Conservation (phyloP, 257 asterid genomes). For the Nicotiana obtusifolia region DNA sequence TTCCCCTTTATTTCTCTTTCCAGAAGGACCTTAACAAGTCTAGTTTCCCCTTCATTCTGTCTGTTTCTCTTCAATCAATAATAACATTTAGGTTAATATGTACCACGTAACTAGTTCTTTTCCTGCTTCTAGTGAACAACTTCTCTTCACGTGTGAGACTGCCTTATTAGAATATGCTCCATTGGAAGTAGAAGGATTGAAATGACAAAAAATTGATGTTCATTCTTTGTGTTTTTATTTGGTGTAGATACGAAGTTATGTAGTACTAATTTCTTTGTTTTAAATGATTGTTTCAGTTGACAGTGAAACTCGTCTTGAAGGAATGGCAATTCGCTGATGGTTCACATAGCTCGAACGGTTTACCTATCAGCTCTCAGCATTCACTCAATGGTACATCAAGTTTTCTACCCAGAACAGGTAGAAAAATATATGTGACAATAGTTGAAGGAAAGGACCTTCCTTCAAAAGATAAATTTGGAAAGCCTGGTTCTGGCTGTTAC, state of each 20-base stretch:
- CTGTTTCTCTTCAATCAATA: background rate
- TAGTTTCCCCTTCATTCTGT: background rate
- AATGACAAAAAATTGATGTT: constrained; percentile 3
- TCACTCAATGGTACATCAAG: constrained; percentile 45
- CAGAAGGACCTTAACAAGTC: background rate
- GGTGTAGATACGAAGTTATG: background rate
- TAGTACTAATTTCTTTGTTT: constrained; percentile 11
- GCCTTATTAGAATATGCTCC: background rate
- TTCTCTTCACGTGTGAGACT: background rate
- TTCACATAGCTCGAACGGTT: constrained; percentile 43
- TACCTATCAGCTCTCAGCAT: constrained; percentile 36
- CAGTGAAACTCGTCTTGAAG: constrained; percentile 69
- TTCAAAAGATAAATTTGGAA: constrained; percentile 69
- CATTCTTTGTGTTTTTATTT: background rate
- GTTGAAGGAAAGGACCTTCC: constrained; percentile 74
- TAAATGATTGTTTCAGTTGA: constrained; percentile 53
- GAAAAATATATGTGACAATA: constrained; percentile 64
- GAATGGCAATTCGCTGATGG: constrained; percentile 99
- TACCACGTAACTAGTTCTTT: background rate
- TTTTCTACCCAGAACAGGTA: constrained; percentile 57
- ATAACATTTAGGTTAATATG: background rate
- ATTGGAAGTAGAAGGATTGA: background rate
- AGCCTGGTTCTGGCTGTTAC: constrained; percentile 72
- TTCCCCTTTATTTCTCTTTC: background rate
- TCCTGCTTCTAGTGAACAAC: background rate